phyloP scores from a whole-genome alignment of 2,329 filamentous ascomycete genomes.

The Sclerotinia nivalis region DNA sequence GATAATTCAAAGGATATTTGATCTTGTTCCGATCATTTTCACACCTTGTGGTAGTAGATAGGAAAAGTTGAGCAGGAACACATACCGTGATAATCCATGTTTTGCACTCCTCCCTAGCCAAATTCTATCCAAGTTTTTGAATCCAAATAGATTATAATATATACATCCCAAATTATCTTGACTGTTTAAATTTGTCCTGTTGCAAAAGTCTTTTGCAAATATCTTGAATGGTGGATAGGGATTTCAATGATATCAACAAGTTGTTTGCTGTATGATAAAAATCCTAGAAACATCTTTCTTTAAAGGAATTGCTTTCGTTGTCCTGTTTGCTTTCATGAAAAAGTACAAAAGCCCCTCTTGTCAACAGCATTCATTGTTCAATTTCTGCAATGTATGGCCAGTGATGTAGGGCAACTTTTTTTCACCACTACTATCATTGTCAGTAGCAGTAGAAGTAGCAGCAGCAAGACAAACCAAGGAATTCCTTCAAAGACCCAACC shows the following conservation, averaged over 20 bases:
- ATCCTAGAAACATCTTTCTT: background rate
- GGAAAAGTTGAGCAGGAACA: background rate
- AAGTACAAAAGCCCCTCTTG: background rate
- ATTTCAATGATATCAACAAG: background rate
- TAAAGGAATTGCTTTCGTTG: background rate
- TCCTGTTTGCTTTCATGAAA: background rate
- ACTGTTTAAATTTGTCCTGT: too few species aligned
- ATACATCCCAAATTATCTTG: background rate
- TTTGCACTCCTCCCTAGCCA: background rate
- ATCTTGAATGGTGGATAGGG: background rate
- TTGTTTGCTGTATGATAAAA: background rate
- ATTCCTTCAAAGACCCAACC: too few species aligned
- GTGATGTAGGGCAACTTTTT: too few species aligned
- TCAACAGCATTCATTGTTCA: background rate
- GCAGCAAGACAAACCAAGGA: too few species aligned
- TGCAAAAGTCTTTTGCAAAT: too few species aligned
- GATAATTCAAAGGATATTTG: fast-evolving
- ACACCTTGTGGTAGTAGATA: fast-evolving
- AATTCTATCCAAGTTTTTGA: background rate
- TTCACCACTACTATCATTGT: too few species aligned
- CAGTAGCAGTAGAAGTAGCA: too few species aligned
- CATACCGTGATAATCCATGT: background rate
- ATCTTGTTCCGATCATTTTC: background rate
- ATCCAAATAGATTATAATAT: background rate
- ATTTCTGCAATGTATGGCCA: background rate